Conservation (phyloP, 768 basidiomycete genomes). For the Tylopilus sp. region DNA sequence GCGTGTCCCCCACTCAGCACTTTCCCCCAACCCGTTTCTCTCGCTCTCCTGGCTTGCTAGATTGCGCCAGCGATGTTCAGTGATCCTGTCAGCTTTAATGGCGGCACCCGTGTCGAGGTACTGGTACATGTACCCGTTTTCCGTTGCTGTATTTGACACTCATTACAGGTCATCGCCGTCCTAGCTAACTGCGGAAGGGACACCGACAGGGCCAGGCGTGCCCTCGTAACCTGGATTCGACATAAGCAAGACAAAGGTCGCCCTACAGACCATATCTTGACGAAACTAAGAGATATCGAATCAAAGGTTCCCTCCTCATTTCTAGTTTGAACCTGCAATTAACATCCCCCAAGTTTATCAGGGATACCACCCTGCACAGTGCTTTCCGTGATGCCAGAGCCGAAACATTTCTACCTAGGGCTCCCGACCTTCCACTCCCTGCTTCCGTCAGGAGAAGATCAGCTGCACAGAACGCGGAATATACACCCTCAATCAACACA, state of each 20-base stretch:
- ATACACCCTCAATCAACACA: neutral
- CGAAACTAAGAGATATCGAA: constrained; percentile 27
- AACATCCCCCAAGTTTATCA: constrained; percentile 26
- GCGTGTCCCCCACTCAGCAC: constrained; percentile 1
- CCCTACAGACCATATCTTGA: constrained; percentile 29
- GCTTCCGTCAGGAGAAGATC: neutral
- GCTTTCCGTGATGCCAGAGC: constrained; percentile 35
- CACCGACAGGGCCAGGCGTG: constrained; percentile 23
- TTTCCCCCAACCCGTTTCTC: neutral
- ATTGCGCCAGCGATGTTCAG: constrained; percentile 16
- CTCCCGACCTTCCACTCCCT: constrained; percentile 27
- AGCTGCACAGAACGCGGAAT: neutral
- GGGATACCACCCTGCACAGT: constrained; percentile 22
- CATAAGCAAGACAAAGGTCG: constrained; percentile 29
- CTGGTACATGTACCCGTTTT: neutral
- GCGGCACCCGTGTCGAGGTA: constrained; percentile 31
- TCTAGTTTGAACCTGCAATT: neutral
- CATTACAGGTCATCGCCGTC: constrained; percentile 28
- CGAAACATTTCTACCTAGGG: constrained; percentile 24
- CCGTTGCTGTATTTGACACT: neutral
- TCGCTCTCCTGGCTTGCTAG: neutral
- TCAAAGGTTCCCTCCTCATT: constrained; percentile 20
- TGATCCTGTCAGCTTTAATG: constrained; percentile 26
- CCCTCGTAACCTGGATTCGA: constrained; percentile 29
- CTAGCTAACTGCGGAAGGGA: constrained; percentile 33